A percentile compares a stretch with the other conserved stretches of the same genome.
These are phyloP conservation scores for Panus rudis DNA, from an alignment of 768 basidiomycete genomes.

Conservation along the genomic window DNA sequence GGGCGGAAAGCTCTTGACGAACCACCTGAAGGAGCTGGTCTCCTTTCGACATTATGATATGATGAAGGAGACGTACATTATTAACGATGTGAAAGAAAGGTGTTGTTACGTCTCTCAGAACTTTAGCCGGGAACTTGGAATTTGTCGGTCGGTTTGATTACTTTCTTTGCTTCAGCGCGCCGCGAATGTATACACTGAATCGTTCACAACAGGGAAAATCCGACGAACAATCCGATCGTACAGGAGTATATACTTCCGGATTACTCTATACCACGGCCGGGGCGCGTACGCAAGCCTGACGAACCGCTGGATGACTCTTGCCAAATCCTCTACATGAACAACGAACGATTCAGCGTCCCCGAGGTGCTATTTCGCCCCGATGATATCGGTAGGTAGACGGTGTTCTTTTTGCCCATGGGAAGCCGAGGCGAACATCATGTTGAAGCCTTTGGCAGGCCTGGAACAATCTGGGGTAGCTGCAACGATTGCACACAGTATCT, in stretches of 20 bases:
- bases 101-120: constrained; percentile 81
- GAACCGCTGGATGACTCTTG: constrained; percentile 49
- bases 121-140: constrained; percentile 69
- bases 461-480: constrained; percentile 75
- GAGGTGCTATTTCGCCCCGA: constrained; percentile 87
- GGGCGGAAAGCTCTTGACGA: constrained; percentile 92
- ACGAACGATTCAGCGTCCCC: constrained; percentile 89
- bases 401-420: constrained; percentile 9
- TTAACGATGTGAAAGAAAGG: constrained; percentile 87
- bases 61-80: constrained; percentile 94
- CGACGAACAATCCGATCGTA: constrained; percentile 59
- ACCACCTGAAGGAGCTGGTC: constrained; percentile 88
- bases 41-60: constrained; percentile 98
- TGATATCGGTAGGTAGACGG: constrained; percentile 66
- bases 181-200: constrained; percentile 1
- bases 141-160: constrained; percentile 54
- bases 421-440: too few relatives aligned
- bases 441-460: constrained; percentile 42
- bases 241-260: constrained; percentile 91
- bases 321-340: constrained; percentile 79
- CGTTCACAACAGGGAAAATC: constrained; percentile 36
- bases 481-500: constrained; percentile 71
- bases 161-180: constrained; percentile 1
- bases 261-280: constrained; percentile 59
- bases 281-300: constrained; percentile 46